These are phyloP conservation scores for Monilinia aucupariae DNA, from an alignment of 2,329 filamentous ascomycete genomes.

Conservation along the genomic window DNA sequence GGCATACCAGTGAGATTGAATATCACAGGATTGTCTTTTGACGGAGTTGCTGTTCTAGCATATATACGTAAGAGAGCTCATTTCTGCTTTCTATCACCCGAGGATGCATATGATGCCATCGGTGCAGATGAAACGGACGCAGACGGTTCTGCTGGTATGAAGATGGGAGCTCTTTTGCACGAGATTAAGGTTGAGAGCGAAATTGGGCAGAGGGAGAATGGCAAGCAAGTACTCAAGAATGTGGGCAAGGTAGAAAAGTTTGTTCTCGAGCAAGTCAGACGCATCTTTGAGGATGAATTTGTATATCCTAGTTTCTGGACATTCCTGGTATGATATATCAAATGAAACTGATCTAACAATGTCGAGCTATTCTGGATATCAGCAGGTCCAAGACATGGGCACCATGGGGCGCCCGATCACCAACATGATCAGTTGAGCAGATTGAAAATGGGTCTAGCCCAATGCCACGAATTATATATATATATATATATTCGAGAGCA, in stretches of 20 bases:
- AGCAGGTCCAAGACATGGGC: not conserved
- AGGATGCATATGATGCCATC: slow-evolving; percentile 76
- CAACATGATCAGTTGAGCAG: not conserved
- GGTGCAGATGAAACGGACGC: slow-evolving; percentile 32
- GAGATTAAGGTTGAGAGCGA: slow-evolving; percentile 96
- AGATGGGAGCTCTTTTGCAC: slow-evolving; percentile 73
- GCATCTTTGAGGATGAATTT: slow-evolving; percentile 98
- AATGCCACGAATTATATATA: too few relatives aligned
- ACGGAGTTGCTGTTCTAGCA: slow-evolving; percentile 87
- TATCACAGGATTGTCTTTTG: slow-evolving; percentile 91
- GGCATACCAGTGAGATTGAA: slow-evolving; percentile 91
- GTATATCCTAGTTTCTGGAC: slow-evolving; percentile 99
- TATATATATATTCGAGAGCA: too few relatives aligned
- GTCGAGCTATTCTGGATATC: not conserved
- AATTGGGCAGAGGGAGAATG: slow-evolving; percentile 85
- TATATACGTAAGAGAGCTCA: slow-evolving; percentile 85
- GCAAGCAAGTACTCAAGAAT: slow-evolving; percentile 94
- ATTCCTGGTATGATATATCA: slow-evolving; percentile 63
- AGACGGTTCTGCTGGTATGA: slow-evolving; percentile 33
- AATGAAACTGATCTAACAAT: not conserved
- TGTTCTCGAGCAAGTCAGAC: slow-evolving; percentile 88
- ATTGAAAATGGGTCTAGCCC: not conserved
- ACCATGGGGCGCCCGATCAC: not conserved
- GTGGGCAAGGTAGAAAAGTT: slow-evolving; percentile 98
- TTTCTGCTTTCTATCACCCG: slow-evolving; percentile 89